Base-by-base conservation (phyloP, 2,329 filamentous ascomycete species). In the Fusarium nematophilum region DNA sequence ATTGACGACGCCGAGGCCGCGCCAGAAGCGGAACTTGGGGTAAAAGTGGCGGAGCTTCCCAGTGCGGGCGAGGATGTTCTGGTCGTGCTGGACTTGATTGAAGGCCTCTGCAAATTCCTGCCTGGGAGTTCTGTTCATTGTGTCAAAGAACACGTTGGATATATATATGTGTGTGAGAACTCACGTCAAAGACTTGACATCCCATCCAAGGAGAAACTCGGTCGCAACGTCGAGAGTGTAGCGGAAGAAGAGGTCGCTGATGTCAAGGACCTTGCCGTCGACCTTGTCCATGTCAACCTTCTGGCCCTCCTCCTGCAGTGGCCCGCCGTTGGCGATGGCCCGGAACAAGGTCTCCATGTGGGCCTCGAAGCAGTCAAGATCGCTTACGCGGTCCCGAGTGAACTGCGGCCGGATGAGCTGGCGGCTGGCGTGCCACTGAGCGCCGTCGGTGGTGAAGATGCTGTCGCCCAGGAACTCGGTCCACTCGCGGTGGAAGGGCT, bases 401-500 rank as follows among this genome's bases (percentile, higher is more conserved):
- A 97, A 97, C 70, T 96, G 92, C 0, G 93, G 93, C 3, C 93
- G 84, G 59, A 97, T 87, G 56, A 97, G 81, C 62, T 91, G 87
- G n/a, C 93, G 84, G 46, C 89, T 92, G 51, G 84, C 83, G 65
- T 94, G 91, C 93, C 93, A 97, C 46, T 83, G 77, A 21, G 87
- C 80, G 10, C 90, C 89, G 71, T 97, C 93, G 0, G 92, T 96
- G 7, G 88, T 88, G 75, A 91, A 92, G 79, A 91, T 92, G 76
- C 86, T 72, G 67, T 92, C 84, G 18, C 90, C 90, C 15, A 96
- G 78, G 61, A 91, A 96, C 11, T 87, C 85, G 53, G 85, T 81
- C 89, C 90, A 96, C 45, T 93, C 89, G 8, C 75, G 66, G 67
- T 93, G 89, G 76, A 96, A 96, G 17, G 80, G 75, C 59, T 86